Percentiles rank a stretch among this genome's conserved stretches.
Evolutionary conservation across 1,284 basidiomycete genomes (phyloP).

Genomic region (Marasmius sp.): DNA sequence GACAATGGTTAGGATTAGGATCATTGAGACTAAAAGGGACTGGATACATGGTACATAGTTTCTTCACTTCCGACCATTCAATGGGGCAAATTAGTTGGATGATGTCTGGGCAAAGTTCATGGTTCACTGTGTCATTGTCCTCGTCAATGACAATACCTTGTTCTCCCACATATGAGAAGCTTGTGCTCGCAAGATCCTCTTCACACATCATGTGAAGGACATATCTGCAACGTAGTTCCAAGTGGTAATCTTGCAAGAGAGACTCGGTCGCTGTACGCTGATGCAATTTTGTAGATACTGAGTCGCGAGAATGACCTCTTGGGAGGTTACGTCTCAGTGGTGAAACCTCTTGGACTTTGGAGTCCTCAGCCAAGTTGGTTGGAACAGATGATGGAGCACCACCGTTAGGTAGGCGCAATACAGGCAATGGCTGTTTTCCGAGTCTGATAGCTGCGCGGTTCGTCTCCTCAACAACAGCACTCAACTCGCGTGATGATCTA

Average conservation of each 20-base stretch:
- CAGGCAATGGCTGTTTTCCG: not conserved
- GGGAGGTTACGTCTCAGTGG: not conserved
- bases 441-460: not conserved
- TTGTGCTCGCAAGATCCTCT: not conserved
- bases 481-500: not conserved
- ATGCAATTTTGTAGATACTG: not conserved
- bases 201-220: not conserved
- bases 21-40: not conserved
- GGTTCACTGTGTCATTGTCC: not conserved
- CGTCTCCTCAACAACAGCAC: not conserved
- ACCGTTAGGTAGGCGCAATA: not conserved
- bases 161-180: not conserved
- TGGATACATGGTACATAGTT: not conserved
- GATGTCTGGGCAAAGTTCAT: not conserved
- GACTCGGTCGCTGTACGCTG: not conserved
- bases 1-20: not conserved
- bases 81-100: not conserved
- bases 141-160: not conserved
- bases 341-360: no score
- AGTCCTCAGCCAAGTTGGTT: not conserved
- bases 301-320: not conserved
- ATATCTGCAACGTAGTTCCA: not conserved
- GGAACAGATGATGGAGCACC: not conserved
- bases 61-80: not conserved
- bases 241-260: not conserved